Evolutionary conservation across 2,329 filamentous ascomycete genomes (phyloP).

Genomic region (Aspergillus brasiliensis): DNA sequence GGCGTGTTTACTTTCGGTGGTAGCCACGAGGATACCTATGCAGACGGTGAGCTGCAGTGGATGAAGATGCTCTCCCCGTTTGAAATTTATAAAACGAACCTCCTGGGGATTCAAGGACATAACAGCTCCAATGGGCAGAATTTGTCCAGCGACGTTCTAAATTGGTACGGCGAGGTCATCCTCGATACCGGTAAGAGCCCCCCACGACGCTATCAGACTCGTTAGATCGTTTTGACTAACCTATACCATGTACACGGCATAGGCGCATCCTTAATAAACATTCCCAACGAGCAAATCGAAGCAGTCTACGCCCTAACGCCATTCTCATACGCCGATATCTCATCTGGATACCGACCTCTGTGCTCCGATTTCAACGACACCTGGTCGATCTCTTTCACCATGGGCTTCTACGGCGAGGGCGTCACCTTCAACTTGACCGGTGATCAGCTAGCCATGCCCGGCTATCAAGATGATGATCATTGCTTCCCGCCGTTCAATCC

Average conservation of each 20-base stretch:
- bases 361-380: conserved; percentile 3
- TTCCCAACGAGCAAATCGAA: neutral
- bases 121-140: neutral
- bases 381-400: neutral
- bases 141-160: neutral
- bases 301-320: neutral
- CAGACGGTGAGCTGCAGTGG: neutral
- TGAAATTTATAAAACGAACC: neutral
- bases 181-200: neutral
- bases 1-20: neutral
- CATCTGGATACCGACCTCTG: neutral
- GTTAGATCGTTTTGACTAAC: neutral
- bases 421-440: neutral
- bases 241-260: too few relatives aligned
- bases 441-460: neutral
- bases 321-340: neutral
- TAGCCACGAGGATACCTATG: neutral
- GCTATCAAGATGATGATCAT: neutral
- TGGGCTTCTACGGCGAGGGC: neutral
- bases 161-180: neutral
- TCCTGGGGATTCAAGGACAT: neutral
- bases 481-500: neutral
- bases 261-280: neutral
- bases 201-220: neutral
- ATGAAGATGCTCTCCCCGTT: neutral